These are phyloP conservation scores for Emergomyces orientalis DNA, from an alignment of 2,329 filamentous ascomycete genomes.

Conservation along the genomic window DNA sequence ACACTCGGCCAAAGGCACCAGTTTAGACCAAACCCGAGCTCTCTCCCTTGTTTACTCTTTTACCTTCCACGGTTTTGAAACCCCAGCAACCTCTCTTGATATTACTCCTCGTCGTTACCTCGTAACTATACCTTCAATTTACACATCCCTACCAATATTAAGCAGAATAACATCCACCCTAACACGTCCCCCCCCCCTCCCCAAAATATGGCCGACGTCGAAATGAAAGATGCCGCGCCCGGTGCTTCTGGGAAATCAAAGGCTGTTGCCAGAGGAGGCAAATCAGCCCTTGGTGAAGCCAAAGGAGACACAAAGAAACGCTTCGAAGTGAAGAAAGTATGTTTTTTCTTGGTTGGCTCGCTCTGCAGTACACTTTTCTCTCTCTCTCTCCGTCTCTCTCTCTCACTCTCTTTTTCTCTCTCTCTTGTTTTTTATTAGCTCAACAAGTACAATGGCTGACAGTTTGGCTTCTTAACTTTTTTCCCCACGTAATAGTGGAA, in stretches of 20 bases:
- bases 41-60: not conserved
- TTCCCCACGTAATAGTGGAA: constrained; percentile 66
- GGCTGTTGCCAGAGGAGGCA: constrained; percentile 48
- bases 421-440: too few species aligned
- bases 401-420: too few species aligned
- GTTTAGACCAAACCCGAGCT: not conserved
- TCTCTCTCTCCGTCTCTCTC: not conserved
- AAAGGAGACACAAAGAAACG: constrained; percentile 70
- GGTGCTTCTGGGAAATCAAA: constrained; percentile 44
- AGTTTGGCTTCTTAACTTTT: constrained; percentile 11
- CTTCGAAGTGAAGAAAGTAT: constrained; percentile 97
- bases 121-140: not conserved
- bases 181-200: not conserved
- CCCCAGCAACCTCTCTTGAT: not conserved
- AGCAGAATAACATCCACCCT: not conserved
- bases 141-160: too few species aligned
- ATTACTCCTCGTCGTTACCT: not conserved
- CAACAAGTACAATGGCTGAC: not conserved
- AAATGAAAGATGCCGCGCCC: constrained; percentile 80
- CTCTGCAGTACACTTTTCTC: not conserved
- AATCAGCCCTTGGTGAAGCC: constrained; percentile 42
- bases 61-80: too few species aligned
- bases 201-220: constrained; percentile 77
- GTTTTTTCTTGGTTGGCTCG: not conserved
- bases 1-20: not conserved